A percentile compares a stretch with the other conserved stretches of the same genome.
Conservation (phyloP, 2,329 filamentous ascomycete species). For the Sporothrix euskadiensis region DNA sequence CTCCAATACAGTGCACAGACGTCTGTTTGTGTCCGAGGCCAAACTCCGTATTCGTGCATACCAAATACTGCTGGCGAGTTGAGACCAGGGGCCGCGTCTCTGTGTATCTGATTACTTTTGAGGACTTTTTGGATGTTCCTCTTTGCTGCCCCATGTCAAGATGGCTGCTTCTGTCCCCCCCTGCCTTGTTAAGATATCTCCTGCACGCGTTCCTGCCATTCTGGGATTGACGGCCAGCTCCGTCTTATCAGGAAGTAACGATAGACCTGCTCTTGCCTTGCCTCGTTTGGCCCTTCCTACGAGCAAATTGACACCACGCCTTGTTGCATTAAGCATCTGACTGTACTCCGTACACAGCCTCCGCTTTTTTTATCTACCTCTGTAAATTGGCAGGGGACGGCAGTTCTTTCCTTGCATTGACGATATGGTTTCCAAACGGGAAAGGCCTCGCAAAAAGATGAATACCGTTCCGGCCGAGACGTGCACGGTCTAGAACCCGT, state of each 20-base stretch:
- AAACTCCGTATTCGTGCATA: conserved; percentile 5
- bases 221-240: background rate
- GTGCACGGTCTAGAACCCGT: background rate
- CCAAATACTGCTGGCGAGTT: background rate
- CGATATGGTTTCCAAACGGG: background rate
- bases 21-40: background rate
- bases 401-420: background rate
- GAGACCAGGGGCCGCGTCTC: background rate
- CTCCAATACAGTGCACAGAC: background rate
- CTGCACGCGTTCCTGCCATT: background rate
- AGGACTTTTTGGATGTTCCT: background rate
- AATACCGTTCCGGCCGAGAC: background rate
- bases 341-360: background rate
- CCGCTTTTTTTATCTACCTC: background rate
- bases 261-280: background rate
- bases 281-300: background rate
- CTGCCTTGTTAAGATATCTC: background rate
- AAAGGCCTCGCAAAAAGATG: background rate
- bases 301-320: background rate
- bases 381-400: background rate
- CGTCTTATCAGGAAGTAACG: background rate
- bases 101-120: background rate
- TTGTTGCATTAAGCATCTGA: conserved; percentile 1
- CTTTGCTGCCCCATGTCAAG: background rate
- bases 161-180: background rate